Evolutionary conservation across 2,329 filamentous ascomycete species (phyloP).

Genomic region (Tympanopsis confertula): DNA sequence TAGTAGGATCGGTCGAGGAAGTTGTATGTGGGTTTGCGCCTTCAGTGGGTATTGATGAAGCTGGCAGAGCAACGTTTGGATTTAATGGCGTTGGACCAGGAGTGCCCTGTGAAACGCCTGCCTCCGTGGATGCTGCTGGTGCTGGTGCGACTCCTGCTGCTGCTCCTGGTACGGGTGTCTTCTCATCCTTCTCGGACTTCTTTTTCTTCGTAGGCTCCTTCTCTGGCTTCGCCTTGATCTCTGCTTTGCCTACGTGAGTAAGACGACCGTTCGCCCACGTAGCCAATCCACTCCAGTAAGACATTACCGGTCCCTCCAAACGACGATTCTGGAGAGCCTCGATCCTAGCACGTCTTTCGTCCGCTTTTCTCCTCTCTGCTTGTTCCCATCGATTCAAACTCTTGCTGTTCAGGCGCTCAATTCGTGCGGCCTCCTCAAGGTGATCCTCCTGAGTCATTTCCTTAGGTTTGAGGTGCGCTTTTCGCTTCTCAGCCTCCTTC

Average conservation of each 20-base stretch:
- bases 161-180: too few relatives aligned
- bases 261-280: neutral
- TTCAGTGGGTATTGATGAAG: too few relatives aligned
- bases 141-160: too few relatives aligned
- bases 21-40: too few relatives aligned
- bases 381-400: neutral
- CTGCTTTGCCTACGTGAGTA: neutral
- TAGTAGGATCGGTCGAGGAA: too few relatives aligned
- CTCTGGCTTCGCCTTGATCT: neutral
- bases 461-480: neutral
- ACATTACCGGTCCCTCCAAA: neutral
- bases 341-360: neutral
- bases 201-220: neutral
- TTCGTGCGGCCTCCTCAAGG: neutral
- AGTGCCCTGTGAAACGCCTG: too few relatives aligned
- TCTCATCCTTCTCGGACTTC: conserved; percentile 1
- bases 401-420: neutral
- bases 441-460: neutral
- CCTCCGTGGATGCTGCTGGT: too few relatives aligned
- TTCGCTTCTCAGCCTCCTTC: conserved; percentile 11
- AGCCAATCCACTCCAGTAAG: conserved; percentile 1
- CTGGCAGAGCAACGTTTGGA: too few relatives aligned
- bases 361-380: neutral
- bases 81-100: too few relatives aligned
- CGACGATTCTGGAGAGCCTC: neutral